phyloP scores from a whole-genome alignment of 1,139 yeast species.

The Kluyveromyces sp. region DNA sequence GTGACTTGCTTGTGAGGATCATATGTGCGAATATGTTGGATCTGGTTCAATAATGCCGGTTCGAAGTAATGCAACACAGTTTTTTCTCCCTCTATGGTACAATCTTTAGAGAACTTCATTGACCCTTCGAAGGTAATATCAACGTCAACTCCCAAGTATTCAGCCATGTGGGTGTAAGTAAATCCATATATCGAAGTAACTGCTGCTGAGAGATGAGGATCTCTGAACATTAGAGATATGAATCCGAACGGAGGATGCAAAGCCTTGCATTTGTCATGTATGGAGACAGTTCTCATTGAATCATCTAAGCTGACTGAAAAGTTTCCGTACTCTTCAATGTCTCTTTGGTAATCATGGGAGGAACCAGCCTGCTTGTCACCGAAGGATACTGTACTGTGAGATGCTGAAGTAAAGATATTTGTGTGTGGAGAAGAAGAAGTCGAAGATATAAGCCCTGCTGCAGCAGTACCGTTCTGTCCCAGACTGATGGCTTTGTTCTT shows the following conservation, averaged over 20 bases:
- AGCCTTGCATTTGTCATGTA: slow-evolving; percentile 1
- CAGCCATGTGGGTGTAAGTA: slow-evolving; percentile 2
- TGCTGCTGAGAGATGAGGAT: slow-evolving; percentile 5
- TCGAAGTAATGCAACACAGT: slow-evolving; percentile 1
- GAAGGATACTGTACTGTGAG: background rate
- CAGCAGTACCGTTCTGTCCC: background rate
- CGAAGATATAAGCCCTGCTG: background rate
- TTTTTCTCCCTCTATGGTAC: background rate
- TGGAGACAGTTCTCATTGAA: slow-evolving; percentile 6
- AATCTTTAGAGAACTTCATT: background rate
- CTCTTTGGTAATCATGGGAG: background rate
- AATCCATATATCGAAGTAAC: slow-evolving; percentile 9
- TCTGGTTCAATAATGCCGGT: background rate
- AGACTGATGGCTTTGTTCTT: slow-evolving; percentile 1
- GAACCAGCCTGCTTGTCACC: background rate
- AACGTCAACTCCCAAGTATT: background rate
- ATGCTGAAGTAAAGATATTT: background rate
- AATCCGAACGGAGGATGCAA: slow-evolving; percentile 7
- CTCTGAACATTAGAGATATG: slow-evolving; percentile 8
- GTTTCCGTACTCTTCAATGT: background rate
- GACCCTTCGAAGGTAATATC: background rate
- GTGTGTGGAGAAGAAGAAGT: background rate
- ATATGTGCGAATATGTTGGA: background rate
- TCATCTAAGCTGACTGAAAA: slow-evolving; percentile 4
- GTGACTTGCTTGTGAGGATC: background rate